Percentiles rank a stretch among this genome's conserved stretches.
Conservation (phyloP, 2,329 filamentous ascomycete species). For the Trichophyton benhamiae region DNA sequence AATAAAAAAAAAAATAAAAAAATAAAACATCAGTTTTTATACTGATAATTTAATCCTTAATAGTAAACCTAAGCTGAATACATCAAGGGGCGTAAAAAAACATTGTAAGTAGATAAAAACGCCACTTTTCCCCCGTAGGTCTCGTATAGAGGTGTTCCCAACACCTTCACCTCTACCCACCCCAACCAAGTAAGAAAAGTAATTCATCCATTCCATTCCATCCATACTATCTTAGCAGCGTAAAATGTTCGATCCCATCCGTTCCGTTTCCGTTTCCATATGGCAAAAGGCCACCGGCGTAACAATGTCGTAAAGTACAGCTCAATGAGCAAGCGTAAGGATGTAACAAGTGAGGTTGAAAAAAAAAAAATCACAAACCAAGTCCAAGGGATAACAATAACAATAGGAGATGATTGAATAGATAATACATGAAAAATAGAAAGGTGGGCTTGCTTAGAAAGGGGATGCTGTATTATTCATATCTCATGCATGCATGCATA, state of each 20-base stretch:
- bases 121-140: background rate
- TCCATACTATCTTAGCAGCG: background rate
- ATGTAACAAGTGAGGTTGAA: background rate
- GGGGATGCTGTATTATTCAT: background rate
- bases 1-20: background rate
- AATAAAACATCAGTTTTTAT: background rate
- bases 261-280: too few species aligned
- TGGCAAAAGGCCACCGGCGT: background rate
- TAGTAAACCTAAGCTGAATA: too few species aligned
- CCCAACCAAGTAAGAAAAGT: background rate
- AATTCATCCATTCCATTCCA: background rate
- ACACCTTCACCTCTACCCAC: background rate
- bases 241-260: background rate
- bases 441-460: too few species aligned
- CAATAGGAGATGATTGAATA: background rate
- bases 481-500: background rate
- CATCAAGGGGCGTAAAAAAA: too few species aligned
- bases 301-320: background rate
- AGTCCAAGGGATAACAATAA: background rate
- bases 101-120: background rate
- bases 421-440: background rate
- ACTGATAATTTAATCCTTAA: too few species aligned
- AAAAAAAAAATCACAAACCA: background rate
- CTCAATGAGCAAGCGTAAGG: background rate
- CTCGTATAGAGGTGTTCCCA: background rate